phyloP scores from a whole-genome alignment of 495 filamentous ascomycete genomes.

The Penicillium herquei region DNA sequence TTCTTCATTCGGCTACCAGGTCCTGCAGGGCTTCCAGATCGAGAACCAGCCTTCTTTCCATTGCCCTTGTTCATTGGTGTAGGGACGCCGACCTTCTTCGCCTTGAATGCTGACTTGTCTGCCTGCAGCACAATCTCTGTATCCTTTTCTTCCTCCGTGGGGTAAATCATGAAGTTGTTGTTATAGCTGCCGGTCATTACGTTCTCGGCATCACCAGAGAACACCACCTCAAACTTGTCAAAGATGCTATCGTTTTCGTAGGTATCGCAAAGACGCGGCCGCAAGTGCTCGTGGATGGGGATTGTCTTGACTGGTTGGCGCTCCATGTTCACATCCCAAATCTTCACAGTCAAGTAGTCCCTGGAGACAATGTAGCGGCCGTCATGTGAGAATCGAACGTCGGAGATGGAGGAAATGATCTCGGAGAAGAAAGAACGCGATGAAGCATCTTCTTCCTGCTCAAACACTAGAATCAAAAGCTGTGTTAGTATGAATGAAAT shows the following conservation, averaged over 20 bases:
- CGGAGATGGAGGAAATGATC: slow-evolving; percentile 98
- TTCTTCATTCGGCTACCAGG: slow-evolving; percentile 95
- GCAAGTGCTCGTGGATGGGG: slow-evolving; percentile 95
- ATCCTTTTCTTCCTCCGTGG: slow-evolving; percentile 90
- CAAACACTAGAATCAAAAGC: slow-evolving; percentile 70
- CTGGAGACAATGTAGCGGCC: slow-evolving; percentile 96
- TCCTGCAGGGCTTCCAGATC: slow-evolving; percentile 86
- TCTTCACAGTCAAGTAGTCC: slow-evolving; percentile 98
- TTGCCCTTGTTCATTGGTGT: slow-evolving; percentile 90
- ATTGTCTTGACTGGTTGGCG: slow-evolving; percentile 96
- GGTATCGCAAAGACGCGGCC: slow-evolving; percentile 92
- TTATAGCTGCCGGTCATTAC: slow-evolving; percentile 99
- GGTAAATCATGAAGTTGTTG: slow-evolving; percentile 99
- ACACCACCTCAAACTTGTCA: slow-evolving; percentile 99
- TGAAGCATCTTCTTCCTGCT: slow-evolving; percentile 98
- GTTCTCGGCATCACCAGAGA: slow-evolving; percentile 96
- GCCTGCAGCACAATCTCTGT: slow-evolving; percentile 96
- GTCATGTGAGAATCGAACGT: slow-evolving; percentile 95
- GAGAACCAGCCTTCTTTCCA: slow-evolving; percentile 78
- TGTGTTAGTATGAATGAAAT: not conserved
- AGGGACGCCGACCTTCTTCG: slow-evolving; percentile 97
- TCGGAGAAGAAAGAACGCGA: slow-evolving; percentile 99
- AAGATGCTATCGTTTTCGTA: slow-evolving; percentile 99
- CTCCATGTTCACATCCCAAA: slow-evolving; percentile 99
- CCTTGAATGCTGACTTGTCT: slow-evolving; percentile 98